phyloP scores from a whole-genome alignment of 1,284 basidiomycete genomes.

The Cutaneotrichosporon cyanovorans region DNA sequence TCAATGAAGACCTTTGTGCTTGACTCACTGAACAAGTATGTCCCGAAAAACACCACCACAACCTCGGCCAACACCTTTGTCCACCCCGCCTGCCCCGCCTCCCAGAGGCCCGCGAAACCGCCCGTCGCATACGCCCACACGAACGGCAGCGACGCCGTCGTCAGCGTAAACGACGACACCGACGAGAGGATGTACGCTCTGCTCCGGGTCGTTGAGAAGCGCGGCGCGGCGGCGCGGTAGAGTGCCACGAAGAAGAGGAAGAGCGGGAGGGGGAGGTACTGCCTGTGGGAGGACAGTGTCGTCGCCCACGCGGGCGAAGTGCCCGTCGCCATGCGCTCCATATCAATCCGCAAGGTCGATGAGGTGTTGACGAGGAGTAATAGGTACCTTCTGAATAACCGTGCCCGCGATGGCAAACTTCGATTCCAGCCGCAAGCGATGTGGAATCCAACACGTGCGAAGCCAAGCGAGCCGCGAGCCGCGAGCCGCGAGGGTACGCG shows the following conservation, averaged over 20 bases:
- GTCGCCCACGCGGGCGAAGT: not conserved
- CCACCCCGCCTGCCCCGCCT: constrained; percentile 24
- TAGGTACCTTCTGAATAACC: too few relatives aligned
- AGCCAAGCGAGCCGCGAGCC: too few relatives aligned
- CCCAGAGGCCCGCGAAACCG: constrained; percentile 24
- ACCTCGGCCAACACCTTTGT: constrained; percentile 20
- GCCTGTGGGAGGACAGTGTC: not conserved
- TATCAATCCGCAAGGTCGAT: too few relatives aligned
- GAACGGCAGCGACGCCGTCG: constrained; percentile 50
- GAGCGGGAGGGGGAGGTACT: constrained; percentile 16
- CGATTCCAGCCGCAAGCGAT: too few relatives aligned
- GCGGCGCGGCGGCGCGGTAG: constrained; percentile 48
- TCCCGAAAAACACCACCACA: constrained; percentile 34
- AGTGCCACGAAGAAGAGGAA: constrained; percentile 35
- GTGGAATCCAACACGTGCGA: too few relatives aligned
- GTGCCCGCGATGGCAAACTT: too few relatives aligned
- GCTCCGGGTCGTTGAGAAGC: too few relatives aligned
- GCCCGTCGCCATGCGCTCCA: too few relatives aligned
- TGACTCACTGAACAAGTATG: constrained; percentile 41
- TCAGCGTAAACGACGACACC: constrained; percentile 49
- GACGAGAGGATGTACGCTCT: constrained; percentile 55
- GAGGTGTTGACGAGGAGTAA: too few relatives aligned
- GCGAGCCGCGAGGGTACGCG: too few relatives aligned
- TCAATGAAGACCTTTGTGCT: too few relatives aligned
- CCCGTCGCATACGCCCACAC: constrained; percentile 44